Percentiles rank a stretch among this genome's conserved stretches.
Evolutionary conservation across 2,329 filamentous ascomycete genomes (phyloP).

Genomic region (Penicillium crustosum): DNA sequence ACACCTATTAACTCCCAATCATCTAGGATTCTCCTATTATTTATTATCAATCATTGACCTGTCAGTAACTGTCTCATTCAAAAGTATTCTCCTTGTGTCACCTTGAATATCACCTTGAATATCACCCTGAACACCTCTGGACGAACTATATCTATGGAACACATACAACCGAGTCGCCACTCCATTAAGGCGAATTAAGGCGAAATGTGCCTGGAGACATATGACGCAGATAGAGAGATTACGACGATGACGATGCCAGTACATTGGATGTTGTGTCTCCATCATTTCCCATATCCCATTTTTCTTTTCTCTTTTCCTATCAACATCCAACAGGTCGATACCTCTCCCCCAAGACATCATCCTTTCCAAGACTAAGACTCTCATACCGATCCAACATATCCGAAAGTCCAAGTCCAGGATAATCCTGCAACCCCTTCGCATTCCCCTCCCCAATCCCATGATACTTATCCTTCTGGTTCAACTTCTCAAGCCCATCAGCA

Average conservation of each 20-base stretch:
- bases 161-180: neutral
- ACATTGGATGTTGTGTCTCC: neutral
- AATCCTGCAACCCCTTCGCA: conserved; percentile 24
- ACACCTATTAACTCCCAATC: neutral
- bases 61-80: neutral
- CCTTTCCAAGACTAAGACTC: conserved; percentile 39
- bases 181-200: neutral
- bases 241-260: neutral
- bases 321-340: conserved; percentile 11
- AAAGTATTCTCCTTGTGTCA: neutral
- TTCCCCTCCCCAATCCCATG: conserved; percentile 23
- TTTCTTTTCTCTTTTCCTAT: neutral
- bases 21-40: neutral
- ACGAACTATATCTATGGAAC: neutral
- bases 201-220: neutral
- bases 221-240: neutral
- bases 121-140: neutral
- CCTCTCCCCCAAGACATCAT: conserved; percentile 28
- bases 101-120: neutral
- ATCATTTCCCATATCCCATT: neutral
- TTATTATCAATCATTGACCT: neutral
- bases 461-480: conserved; percentile 36
- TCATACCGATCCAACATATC: conserved; percentile 44
- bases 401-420: conserved; percentile 31
- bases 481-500: conserved; percentile 35